Evolutionary conservation across 1,284 basidiomycete genomes (phyloP), one percentile per base, ranked within the genome.

Genomic region (Pseudozyma tsukubaensis): DNA sequence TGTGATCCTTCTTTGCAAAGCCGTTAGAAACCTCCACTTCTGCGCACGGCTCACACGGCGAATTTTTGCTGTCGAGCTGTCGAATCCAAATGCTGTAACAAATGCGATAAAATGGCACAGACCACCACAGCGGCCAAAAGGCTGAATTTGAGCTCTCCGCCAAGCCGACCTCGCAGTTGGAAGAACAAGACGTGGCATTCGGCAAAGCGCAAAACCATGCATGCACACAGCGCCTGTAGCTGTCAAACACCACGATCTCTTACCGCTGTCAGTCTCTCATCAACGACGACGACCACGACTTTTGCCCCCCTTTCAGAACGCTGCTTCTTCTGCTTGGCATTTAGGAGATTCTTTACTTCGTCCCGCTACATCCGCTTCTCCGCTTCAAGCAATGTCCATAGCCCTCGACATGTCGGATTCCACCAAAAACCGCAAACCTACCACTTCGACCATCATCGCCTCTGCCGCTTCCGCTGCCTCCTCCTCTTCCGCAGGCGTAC

Each of bases 331-430:
- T n/a, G n/a, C n/a, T n/a, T n/a, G n/a, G n/a, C n/a, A n/a, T n/a
- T n/a, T n/a, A n/a, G n/a, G n/a, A n/a, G n/a, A n/a, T n/a, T 37
- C 36, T 37, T 37, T 37, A 14, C 29, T n/a, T 34, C 29, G 24
- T 16, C 12, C 47, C 29, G 5, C 34, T 19, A 50, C 19, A 39
- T 50, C 36, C 36, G n/a, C 42, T 21, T n/a, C n/a, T n/a, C n/a
- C n/a, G n/a, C n/a, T n/a, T n/a, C n/a, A n/a, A n/a, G n/a, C n/a
- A n/a, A 75, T 75, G 72, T 75, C 72, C 42, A 60, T 66, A 45
- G 29, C 67, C 2, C 62, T 75, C 63, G 72, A 75, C 19, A 75
- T 75, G n/a, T n/a, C n/a, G 72, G 60, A 60, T 18, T 54, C 56
- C 1, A 34, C 72, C 36, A 66, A 75, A 21, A 49, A 50, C 34